A percentile compares a stretch with the other conserved stretches of the same genome.
Conservation (phyloP, 2,329 filamentous ascomycete species). For the Beauveria bassiana region DNA sequence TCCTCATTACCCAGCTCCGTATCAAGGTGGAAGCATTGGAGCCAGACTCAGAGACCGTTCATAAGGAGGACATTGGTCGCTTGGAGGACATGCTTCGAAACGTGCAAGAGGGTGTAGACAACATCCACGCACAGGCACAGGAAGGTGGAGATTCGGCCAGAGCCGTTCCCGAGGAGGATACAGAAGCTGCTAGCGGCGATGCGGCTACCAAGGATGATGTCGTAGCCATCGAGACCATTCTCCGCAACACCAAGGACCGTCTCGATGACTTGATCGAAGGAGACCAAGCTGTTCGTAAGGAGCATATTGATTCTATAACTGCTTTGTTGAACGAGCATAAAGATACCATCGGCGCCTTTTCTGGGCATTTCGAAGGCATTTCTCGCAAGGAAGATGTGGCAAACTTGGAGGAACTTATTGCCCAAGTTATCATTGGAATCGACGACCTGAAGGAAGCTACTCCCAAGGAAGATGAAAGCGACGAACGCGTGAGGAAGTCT, state of each 20-base stretch:
- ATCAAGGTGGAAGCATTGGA: conserved; percentile 64
- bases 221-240: conserved; percentile 80
- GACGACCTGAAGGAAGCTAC: conserved; percentile 62
- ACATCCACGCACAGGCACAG: conserved; percentile 31
- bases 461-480: conserved; percentile 46
- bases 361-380: conserved; percentile 58
- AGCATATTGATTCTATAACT: conserved; percentile 60
- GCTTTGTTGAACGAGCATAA: conserved; percentile 62
- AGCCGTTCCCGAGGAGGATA: conserved; percentile 13
- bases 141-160: conserved; percentile 17
- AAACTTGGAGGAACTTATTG: conserved; percentile 68
- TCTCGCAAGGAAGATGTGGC: conserved; percentile 73
- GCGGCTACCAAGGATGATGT: conserved; percentile 64
- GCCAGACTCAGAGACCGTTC: conserved; percentile 25
- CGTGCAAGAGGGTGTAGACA: conserved; percentile 42
- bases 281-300: conserved; percentile 60
- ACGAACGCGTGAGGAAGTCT: conserved; percentile 62
- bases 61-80: conserved; percentile 47
- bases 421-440: conserved; percentile 66
- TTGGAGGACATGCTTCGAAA: conserved; percentile 45
- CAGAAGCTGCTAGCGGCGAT: conserved; percentile 21
- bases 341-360: conserved; percentile 60
- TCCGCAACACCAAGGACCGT: conserved; percentile 81
- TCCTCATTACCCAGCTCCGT: conserved; percentile 72
- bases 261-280: conserved; percentile 73